phyloP scores from a whole-genome alignment of 2,329 filamentous ascomycete genomes.

The Xylariaceae sp. region DNA sequence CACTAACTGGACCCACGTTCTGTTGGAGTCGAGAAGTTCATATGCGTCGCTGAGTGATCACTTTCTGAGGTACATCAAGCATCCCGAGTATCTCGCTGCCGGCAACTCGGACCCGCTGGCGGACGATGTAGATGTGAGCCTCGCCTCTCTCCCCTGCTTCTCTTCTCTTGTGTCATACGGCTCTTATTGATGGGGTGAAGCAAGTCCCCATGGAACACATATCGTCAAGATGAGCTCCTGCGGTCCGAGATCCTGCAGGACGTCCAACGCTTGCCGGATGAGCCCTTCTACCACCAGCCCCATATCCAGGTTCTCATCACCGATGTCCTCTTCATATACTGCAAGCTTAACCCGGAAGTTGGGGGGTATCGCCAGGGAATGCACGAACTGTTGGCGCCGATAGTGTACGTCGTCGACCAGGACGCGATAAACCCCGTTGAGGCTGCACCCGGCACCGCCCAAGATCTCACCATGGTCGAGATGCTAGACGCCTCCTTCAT shows the following conservation, averaged over 20 bases:
- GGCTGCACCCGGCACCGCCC: conserved; percentile 29
- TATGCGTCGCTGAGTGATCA: conserved; percentile 69
- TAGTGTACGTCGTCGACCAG: conserved; percentile 76
- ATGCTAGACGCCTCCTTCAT: conserved; percentile 68
- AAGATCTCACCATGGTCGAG: conserved; percentile 53
- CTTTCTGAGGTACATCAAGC: conserved; percentile 75
- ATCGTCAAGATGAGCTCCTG: conserved; percentile 76
- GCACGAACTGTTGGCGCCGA: conserved; percentile 90
- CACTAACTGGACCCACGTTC: conserved; percentile 61
- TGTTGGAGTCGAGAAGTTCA: conserved; percentile 64
- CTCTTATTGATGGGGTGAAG: conserved; percentile 22
- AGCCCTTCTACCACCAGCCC: conserved; percentile 79
- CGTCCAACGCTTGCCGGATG: conserved; percentile 88
- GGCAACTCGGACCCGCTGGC: conserved; percentile 76
- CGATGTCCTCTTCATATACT: conserved; percentile 89
- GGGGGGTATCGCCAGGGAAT: conserved; percentile 96
- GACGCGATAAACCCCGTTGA: conserved; percentile 63
- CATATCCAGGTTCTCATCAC: conserved; percentile 74
- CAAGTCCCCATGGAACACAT: conserved; percentile 91
- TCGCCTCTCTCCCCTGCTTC: not conserved
- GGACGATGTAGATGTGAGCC: conserved; percentile 60
- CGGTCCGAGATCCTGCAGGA: conserved; percentile 90
- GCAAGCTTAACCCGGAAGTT: conserved; percentile 80
- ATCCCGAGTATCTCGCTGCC: conserved; percentile 70
- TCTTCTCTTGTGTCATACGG: not conserved